phyloP scores from a whole-genome alignment of 2,329 filamentous ascomycete genomes.

The Chrysoporthe puriensis region DNA sequence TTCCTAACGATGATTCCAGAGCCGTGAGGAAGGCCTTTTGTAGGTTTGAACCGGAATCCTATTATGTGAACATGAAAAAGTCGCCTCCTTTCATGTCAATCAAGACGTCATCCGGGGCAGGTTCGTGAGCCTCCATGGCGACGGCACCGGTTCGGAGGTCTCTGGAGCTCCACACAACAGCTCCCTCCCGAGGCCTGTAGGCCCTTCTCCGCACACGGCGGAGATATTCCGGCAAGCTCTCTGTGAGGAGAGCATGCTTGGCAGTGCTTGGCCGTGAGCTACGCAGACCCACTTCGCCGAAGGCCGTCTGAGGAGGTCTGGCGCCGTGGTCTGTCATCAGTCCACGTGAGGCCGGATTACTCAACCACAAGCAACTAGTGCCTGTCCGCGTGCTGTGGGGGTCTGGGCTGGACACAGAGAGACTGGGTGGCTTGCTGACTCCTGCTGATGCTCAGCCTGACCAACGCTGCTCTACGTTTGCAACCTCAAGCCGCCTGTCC shows the following conservation, averaged over 20 bases:
- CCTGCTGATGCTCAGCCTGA: no score
- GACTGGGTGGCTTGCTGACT: no score
- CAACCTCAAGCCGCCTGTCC: no score
- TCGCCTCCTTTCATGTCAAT: background rate
- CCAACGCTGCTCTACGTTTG: no score
- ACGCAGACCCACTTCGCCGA: slow-evolving; percentile 10
- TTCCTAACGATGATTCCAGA: background rate
- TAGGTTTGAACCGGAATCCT: no score
- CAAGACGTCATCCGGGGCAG: slow-evolving; percentile 4
- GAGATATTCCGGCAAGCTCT: background rate
- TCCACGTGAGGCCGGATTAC: no score
- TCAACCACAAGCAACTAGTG: no score
- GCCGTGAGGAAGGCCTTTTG: background rate
- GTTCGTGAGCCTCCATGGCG: background rate
- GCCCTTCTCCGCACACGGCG: background rate
- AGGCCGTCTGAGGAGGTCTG: background rate
- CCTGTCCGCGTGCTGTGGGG: no score
- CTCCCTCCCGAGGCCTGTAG: background rate
- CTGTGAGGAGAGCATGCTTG: no score
- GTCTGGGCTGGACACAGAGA: no score
- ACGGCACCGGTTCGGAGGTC: slow-evolving; percentile 24
- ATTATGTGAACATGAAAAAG: background rate
- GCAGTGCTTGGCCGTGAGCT: background rate
- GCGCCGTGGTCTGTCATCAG: no score
- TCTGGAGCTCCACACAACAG: slow-evolving; percentile 3